Percentiles rank a stretch among this genome's conserved stretches.
Evolutionary conservation across 495 filamentous ascomycete species (phyloP).

Genomic region (Hyaloscypha hepaticicola): DNA sequence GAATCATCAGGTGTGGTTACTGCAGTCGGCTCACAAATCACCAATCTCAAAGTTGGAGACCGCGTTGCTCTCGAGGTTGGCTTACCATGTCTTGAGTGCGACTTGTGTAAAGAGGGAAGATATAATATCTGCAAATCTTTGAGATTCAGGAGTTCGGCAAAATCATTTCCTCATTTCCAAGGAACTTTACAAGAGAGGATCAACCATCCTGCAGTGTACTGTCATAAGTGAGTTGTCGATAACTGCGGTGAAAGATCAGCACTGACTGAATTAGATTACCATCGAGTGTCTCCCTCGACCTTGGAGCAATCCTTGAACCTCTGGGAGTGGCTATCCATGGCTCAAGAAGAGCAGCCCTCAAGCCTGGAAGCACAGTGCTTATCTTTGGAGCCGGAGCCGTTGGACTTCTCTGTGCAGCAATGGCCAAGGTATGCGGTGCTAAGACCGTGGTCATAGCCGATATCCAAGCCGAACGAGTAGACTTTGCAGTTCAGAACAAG

Average conservation of each 20-base stretch:
- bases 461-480: constrained; percentile 68
- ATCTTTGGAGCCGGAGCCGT: constrained; percentile 83
- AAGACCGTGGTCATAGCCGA: constrained; percentile 71
- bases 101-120: constrained; percentile 62
- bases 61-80: constrained; percentile 82
- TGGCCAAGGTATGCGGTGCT: constrained; percentile 57
- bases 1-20: constrained; percentile 59
- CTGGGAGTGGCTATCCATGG: constrained; percentile 80
- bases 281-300: constrained; percentile 55
- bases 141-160: constrained; percentile 76
- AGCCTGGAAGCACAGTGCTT: constrained; percentile 54
- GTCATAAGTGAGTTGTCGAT: constrained; percentile 52
- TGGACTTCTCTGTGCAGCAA: constrained; percentile 71
- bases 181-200: constrained; percentile 80
- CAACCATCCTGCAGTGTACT: constrained; percentile 71
- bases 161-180: constrained; percentile 74
- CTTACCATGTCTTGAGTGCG: constrained; percentile 71
- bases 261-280: constrained; percentile 56
- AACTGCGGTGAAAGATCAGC: background rate
- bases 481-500: constrained; percentile 67
- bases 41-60: constrained; percentile 56
- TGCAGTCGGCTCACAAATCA: constrained; percentile 49
- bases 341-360: constrained; percentile 57
- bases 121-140: constrained; percentile 87
- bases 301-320: constrained; percentile 77